These are phyloP conservation scores for Globisporangium solare DNA, from an alignment of 352 stramenopile genomes.

Conservation along the genomic window DNA sequence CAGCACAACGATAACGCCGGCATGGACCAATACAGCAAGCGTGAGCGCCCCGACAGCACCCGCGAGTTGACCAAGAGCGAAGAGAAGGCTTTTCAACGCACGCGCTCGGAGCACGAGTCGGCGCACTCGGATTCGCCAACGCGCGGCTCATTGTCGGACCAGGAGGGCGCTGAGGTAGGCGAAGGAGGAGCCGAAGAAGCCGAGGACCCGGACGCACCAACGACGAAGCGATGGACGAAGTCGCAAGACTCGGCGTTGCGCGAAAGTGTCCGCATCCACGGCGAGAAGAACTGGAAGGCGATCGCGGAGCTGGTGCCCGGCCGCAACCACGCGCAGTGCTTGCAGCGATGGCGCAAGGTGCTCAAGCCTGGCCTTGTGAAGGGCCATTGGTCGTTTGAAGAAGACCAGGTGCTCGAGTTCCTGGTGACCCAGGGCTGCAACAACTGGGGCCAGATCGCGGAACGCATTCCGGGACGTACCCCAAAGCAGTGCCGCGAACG, in stretches of 20 bases:
- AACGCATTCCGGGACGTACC: conserved; percentile 89
- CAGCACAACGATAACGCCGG: conserved; percentile 26
- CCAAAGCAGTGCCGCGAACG: conserved; percentile 90
- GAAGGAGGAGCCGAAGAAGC: conserved; percentile 12
- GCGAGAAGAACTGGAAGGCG: conserved; percentile 88
- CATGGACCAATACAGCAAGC: conserved; percentile 41
- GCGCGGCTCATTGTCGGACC: conserved; percentile 15
- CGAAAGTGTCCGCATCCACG: conserved; percentile 76
- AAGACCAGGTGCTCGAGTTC: conserved; percentile 92
- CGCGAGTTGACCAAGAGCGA: conserved; percentile 48
- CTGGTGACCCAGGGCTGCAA: conserved; percentile 87
- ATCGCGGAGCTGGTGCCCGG: conserved; percentile 81
- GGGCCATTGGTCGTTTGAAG: conserved; percentile 93
- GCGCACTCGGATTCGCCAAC: conserved; percentile 5
- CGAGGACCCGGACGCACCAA: conserved; percentile 69
- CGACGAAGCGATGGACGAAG: conserved; percentile 86
- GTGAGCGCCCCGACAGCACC: conserved; percentile 67
- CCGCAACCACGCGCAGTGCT: conserved; percentile 84
- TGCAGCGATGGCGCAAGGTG: conserved; percentile 90
- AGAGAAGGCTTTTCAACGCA: conserved; percentile 64
- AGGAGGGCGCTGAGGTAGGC: conserved; percentile 34
- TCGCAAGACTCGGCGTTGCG: conserved; percentile 80
- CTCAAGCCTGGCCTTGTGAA: conserved; percentile 95
- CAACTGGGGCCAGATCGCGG: conserved; percentile 92
- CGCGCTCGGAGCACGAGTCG: conserved; percentile 32